Evolutionary conservation across 805 yeast species (phyloP), one percentile per base, ranked within the genome.

Genomic region (Candida nanaspora): DNA sequence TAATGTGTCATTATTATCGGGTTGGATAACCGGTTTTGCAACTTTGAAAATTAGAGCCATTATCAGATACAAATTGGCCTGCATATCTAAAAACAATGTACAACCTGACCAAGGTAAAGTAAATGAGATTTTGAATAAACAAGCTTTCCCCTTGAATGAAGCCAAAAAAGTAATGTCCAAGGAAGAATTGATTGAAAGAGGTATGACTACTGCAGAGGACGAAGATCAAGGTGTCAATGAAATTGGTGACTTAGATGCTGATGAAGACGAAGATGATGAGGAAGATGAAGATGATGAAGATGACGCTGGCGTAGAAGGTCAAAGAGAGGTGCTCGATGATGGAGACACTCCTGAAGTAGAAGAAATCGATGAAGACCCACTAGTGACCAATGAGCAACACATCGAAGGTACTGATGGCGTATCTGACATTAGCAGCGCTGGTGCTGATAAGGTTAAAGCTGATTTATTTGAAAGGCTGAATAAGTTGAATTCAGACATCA

Each of bases 11-110:
- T 75, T 73, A 43, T 73, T 74, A 37, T 83, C 81, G 41, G 98
- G 98, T 1, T 91, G 98, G 98, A 73, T 76, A 45, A 71, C 71
- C 40, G 74, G 71, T 45, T 69, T 76, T 33, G 76, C 80, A 3
- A 68, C 87, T 52, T 71, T 74, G 22, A 77, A 79, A 23, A 63
- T 87, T 3, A 70, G 96, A 50, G 68, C 79, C 38, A 71, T 89
- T 16, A 71, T 87, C 43, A 71, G 86, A 49, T 82, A 83, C 51
- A 88, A 87, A 56, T 62, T 88, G 41, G 74, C 74, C 18, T 74
- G 80, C 45, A 59, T 84, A 36, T 76, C 74, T 60, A 73, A 60
- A 61, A 71, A 76, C 47, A 66, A 67, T 53, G 6, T 31, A 6
- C 56, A 69, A 28, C 49, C 79, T 44, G 71, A 73, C 47, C 52